Conservation (phyloP, 495 filamentous ascomycete genomes). For the Pseudotulostoma volvatum region DNA sequence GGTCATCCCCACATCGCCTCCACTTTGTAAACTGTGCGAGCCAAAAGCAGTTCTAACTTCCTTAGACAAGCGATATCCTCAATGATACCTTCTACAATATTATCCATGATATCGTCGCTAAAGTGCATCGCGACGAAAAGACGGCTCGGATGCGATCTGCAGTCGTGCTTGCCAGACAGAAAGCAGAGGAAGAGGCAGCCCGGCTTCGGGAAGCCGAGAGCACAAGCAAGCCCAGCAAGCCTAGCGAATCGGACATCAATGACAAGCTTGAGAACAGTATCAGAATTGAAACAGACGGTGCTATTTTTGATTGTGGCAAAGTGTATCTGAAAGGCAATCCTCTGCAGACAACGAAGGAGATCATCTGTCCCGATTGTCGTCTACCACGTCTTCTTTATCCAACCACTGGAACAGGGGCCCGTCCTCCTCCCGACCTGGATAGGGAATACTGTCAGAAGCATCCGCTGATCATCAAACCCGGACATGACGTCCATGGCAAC, state of each 20-base stretch:
- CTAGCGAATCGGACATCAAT: slow-evolving; percentile 21
- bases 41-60: not conserved
- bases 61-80: slow-evolving; percentile 35
- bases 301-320: slow-evolving; percentile 54
- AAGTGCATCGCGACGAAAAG: slow-evolving; percentile 60
- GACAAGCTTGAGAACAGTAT: slow-evolving; percentile 23
- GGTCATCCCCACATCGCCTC: too few species aligned
- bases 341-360: slow-evolving; percentile 52
- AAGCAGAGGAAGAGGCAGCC: slow-evolving; percentile 35
- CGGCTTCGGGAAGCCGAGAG: slow-evolving; percentile 21
- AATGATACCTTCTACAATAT: slow-evolving; percentile 59
- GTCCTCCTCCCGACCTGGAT: slow-evolving; percentile 40
- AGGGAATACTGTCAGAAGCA: slow-evolving; percentile 60
- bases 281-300: slow-evolving; percentile 50
- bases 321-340: slow-evolving; percentile 63
- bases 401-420: slow-evolving; percentile 41
- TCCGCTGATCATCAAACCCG: slow-evolving; percentile 54
- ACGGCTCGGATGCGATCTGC: slow-evolving; percentile 55
- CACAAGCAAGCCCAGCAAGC: slow-evolving; percentile 16
- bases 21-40: too few species aligned
- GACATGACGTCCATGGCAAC: slow-evolving; percentile 73
- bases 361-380: slow-evolving; percentile 48
- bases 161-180: slow-evolving; percentile 52
- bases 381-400: slow-evolving; percentile 48
- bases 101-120: slow-evolving; percentile 51